Conservation (phyloP, 495 filamentous ascomycete species). For the Penicillium arizonense region DNA sequence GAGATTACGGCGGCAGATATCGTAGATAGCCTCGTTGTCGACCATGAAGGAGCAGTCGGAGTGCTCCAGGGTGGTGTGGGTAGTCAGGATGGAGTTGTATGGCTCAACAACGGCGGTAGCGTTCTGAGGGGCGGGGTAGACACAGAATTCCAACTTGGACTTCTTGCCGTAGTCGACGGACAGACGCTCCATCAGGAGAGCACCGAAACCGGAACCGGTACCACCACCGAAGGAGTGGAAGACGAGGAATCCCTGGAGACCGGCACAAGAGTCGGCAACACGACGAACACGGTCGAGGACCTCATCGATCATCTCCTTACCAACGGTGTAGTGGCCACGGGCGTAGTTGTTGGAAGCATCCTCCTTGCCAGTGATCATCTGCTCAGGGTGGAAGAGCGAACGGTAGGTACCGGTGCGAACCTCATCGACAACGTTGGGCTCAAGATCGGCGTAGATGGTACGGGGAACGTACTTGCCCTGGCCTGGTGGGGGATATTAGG, state of each 20-base stretch:
- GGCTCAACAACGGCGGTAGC: constrained; percentile 97
- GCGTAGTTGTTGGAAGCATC: constrained; percentile 99
- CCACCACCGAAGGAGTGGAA: constrained; percentile 99
- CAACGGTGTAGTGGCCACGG: constrained; percentile 97
- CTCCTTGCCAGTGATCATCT: constrained; percentile 99
- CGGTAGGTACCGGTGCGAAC: constrained; percentile 97
- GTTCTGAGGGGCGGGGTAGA: constrained; percentile 96
- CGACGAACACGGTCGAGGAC: constrained; percentile 95
- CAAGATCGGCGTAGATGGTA: constrained; percentile 99
- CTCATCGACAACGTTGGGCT: constrained; percentile 99
- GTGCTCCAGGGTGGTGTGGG: constrained; percentile 98
- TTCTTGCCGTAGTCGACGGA: constrained; percentile 99
- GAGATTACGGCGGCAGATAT: constrained; percentile 96
- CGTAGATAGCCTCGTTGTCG: constrained; percentile 99
- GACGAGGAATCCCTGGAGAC: constrained; percentile 97
- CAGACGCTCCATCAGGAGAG: constrained; percentile 94
- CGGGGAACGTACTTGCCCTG: constrained; percentile 98
- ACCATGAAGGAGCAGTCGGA: constrained; percentile 99
- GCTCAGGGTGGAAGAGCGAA: constrained; percentile 94
- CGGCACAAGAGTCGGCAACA: constrained; percentile 93
- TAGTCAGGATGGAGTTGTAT: constrained; percentile 98
- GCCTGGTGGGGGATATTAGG: constrained; percentile 52
- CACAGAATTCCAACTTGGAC: constrained; percentile 98
- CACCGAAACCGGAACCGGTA: constrained; percentile 97
- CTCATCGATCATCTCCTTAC: constrained; percentile 97